Evolutionary conservation across 2,329 filamentous ascomycete species (phyloP).

Genomic region (Biscogniauxia marginata): DNA sequence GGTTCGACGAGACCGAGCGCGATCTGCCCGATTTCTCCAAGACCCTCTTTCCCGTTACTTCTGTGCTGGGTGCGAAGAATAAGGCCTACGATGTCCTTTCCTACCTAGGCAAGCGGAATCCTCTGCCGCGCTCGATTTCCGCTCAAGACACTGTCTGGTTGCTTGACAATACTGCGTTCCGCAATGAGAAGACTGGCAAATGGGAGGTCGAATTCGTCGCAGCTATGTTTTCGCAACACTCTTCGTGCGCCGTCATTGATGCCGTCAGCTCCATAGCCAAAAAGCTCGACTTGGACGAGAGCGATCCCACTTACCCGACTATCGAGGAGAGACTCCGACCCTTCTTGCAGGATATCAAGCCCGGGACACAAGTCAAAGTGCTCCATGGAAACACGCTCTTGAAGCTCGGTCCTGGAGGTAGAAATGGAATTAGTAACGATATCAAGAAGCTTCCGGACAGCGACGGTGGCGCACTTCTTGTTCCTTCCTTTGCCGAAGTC

Average conservation of each 20-base stretch:
- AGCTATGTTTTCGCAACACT: slow-evolving; percentile 74
- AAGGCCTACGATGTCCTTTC: slow-evolving; percentile 44
- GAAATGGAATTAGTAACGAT: slow-evolving; percentile 71
- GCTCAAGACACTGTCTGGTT: slow-evolving; percentile 78
- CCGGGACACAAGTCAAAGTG: slow-evolving; percentile 66
- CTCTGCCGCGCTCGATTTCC: slow-evolving; percentile 58
- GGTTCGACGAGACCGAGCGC: slow-evolving; percentile 51
- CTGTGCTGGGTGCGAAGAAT: slow-evolving; percentile 21
- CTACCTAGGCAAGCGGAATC: slow-evolving; percentile 53
- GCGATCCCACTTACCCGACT: slow-evolving; percentile 56
- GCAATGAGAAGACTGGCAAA: slow-evolving; percentile 41
- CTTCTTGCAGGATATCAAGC: slow-evolving; percentile 74
- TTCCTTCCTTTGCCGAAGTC: slow-evolving; percentile 49
- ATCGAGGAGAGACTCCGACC: slow-evolving; percentile 70
- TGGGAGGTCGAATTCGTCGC: slow-evolving; percentile 86
- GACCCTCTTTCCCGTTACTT: slow-evolving; percentile 22
- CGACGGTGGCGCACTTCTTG: slow-evolving; percentile 42
- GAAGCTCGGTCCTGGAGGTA: slow-evolving; percentile 66
- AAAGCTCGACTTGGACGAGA: slow-evolving; percentile 63
- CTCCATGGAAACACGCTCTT: slow-evolving; percentile 49
- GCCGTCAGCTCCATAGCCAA: slow-evolving; percentile 70
- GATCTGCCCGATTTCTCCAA: slow-evolving; percentile 40
- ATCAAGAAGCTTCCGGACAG: slow-evolving; percentile 50
- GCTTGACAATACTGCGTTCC: slow-evolving; percentile 84
- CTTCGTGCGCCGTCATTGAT: slow-evolving; percentile 64